Base-by-base conservation (phyloP, 176 grass and related monocot species). In the Areca catechu region DNA sequence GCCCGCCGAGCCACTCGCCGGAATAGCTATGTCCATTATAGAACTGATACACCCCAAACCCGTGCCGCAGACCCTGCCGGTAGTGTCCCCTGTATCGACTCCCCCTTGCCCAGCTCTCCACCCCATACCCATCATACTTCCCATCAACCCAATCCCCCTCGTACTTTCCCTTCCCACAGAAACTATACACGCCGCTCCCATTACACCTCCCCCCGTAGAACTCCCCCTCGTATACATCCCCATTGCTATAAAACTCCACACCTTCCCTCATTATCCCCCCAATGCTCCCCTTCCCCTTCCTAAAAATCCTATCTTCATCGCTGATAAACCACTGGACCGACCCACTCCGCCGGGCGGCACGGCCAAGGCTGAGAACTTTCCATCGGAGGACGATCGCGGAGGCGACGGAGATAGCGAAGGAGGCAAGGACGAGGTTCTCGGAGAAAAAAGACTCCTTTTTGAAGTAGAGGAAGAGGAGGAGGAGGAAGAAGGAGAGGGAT, bases 261-360 rank as follows among this genome's bases (percentile, higher is more conserved):
- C 63, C 63, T 15, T 66, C 63, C 16, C 63, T 23, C 22, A 28
- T 23, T 22, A 29, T 52, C 49, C 22, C 16, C 22, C 16, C 9
- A 6, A 17, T 22, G 16, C 48, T 17, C 7, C 49, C 23, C 62
- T 14, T 66, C 6, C 51, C 49, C 63, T 43, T 66, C 23, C 63
- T 54, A 19, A 5, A 20, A 54, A 20, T 54, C 53, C 24, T 51
- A 20, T 66, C 63, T 17, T 9, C 63, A 22, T 22, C 49, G 14
- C 49, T 48, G 49, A 66, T 66, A 49, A 52, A 66, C 63, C 63
- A 66, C 22, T 66, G 49, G 63, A 66, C 63, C 22, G 63, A 66
- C 5, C 49, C 51, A 1, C 21, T 49, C 6, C 49, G 22, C 23
- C 49, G 16, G 21, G 37, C 12, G 7, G 49, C 19, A 16, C 49